These are phyloP conservation scores for Pseudonectria buxi DNA, from an alignment of 2,329 filamentous ascomycete genomes.

Conservation along the genomic window DNA sequence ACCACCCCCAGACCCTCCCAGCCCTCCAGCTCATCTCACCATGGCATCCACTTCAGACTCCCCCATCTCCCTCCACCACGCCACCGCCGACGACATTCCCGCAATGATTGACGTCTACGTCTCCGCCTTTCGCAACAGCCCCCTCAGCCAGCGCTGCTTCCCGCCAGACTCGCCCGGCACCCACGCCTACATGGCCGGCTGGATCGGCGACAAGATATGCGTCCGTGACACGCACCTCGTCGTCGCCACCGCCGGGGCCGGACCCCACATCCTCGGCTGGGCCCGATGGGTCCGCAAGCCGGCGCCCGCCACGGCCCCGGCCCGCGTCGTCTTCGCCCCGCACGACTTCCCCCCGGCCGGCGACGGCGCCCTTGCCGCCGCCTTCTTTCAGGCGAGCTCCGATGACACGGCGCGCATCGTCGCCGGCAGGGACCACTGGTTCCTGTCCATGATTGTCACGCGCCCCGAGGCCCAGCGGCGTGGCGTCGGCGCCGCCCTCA, in stretches of 20 bases:
- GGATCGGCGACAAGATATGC: conserved; percentile 16
- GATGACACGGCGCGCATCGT: conserved; percentile 19
- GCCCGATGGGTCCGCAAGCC: conserved; percentile 27
- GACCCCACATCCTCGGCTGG: conserved; percentile 23
- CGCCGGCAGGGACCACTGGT: conserved; percentile 23
- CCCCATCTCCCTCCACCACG: conserved; percentile 28
- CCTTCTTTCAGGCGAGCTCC: conserved; percentile 33
- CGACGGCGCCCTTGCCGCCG: conserved; percentile 27
- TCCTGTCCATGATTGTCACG: conserved; percentile 28
- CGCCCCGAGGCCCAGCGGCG: conserved; percentile 23
- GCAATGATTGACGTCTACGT: conserved; percentile 24
- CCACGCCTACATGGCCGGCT: conserved; percentile 11
- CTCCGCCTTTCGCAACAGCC: conserved; percentile 24
- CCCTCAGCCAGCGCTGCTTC: conserved; percentile 26
- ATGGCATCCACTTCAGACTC: neutral
- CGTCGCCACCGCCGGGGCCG: conserved; percentile 19
- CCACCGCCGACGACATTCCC: conserved; percentile 26
- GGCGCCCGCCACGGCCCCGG: conserved; percentile 7
- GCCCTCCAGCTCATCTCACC: too few relatives aligned
- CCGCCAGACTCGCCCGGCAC: conserved; percentile 19
- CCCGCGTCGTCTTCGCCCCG: conserved; percentile 16
- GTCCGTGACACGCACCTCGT: conserved; percentile 26
- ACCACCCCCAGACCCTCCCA: too few relatives aligned
- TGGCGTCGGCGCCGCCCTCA: conserved; percentile 27
- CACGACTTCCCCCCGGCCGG: conserved; percentile 18